Evolutionary conservation across 495 filamentous ascomycete genomes (phyloP).

Genomic region (Tetracladium setigerum): DNA sequence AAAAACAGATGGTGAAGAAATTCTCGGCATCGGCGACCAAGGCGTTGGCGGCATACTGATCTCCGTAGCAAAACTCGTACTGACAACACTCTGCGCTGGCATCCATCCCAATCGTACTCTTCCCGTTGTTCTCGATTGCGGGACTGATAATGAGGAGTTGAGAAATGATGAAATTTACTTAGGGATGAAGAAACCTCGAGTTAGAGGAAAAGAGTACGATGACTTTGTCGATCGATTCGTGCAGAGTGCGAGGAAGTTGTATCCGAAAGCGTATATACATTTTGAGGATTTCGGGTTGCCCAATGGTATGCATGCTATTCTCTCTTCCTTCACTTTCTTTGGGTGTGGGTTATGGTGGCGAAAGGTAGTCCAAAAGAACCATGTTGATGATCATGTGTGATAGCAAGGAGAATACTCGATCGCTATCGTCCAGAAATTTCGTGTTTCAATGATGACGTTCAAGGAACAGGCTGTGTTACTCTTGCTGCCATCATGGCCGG

Average conservation of each 20-base stretch:
- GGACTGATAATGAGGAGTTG: slow-evolving; percentile 73
- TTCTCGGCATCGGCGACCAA: slow-evolving; percentile 86
- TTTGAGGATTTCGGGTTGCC: slow-evolving; percentile 58
- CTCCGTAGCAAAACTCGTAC: slow-evolving; percentile 71
- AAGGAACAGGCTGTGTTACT: slow-evolving; percentile 84
- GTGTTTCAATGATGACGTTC: slow-evolving; percentile 91
- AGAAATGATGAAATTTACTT: slow-evolving; percentile 78
- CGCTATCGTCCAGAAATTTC: slow-evolving; percentile 62
- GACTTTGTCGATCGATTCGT: slow-evolving; percentile 71
- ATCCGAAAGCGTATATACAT: slow-evolving; percentile 77
- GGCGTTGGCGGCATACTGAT: slow-evolving; percentile 86
- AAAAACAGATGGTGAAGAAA: slow-evolving; percentile 44
- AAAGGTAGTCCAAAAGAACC: no score
- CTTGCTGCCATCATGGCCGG: slow-evolving; percentile 73
- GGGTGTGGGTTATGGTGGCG: no score
- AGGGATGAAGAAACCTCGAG: slow-evolving; percentile 59
- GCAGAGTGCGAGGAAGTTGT: slow-evolving; percentile 53
- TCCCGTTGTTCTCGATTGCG: slow-evolving; percentile 81
- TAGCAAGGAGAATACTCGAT: slow-evolving; percentile 57
- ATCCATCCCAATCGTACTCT: slow-evolving; percentile 75
- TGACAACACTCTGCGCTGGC: slow-evolving; percentile 79
- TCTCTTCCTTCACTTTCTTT: no score
- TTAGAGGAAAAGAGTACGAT: slow-evolving; percentile 69
- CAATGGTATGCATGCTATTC: slow-evolving; percentile 28
- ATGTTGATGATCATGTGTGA: slow-evolving; percentile 17